These are phyloP conservation scores for Tephrocybe sp. DNA, from an alignment of 768 basidiomycete genomes.

Conservation along the genomic window DNA sequence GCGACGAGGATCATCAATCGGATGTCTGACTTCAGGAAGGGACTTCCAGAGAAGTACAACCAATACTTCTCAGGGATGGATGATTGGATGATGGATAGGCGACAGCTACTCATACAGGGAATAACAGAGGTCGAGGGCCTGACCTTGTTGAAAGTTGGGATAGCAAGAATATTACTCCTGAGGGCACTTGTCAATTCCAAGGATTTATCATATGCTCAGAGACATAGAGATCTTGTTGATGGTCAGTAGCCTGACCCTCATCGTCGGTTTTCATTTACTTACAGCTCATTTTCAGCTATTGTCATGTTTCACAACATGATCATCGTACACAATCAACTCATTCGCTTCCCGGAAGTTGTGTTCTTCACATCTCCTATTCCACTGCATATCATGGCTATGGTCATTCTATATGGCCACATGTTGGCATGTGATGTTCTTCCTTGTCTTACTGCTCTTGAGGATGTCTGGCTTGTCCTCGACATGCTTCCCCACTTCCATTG, in stretches of 20 bases:
- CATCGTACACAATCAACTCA: slow-evolving; percentile 80
- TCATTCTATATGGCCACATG: slow-evolving; percentile 86
- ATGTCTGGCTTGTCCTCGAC: slow-evolving; percentile 84
- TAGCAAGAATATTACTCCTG: slow-evolving; percentile 74
- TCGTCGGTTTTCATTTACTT: background rate
- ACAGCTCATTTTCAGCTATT: slow-evolving; percentile 61
- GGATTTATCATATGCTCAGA: slow-evolving; percentile 62
- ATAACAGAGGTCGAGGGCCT: slow-evolving; percentile 82
- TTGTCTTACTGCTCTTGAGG: slow-evolving; percentile 68
- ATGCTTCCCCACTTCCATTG: slow-evolving; percentile 89
- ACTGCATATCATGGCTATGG: slow-evolving; percentile 88
- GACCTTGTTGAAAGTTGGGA: slow-evolving; percentile 81
- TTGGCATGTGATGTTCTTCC: slow-evolving; percentile 70
- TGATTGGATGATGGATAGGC: slow-evolving; percentile 70
- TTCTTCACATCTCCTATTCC: slow-evolving; percentile 91
- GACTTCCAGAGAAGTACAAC: slow-evolving; percentile 71
- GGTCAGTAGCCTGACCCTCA: slow-evolving; percentile 44
- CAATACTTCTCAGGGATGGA: slow-evolving; percentile 77
- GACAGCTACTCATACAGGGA: slow-evolving; percentile 63
- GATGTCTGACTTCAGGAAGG: slow-evolving; percentile 67
- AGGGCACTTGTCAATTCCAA: slow-evolving; percentile 79
- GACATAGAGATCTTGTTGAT: slow-evolving; percentile 74
- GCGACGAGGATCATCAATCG: slow-evolving; percentile 79
- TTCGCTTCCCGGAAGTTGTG: slow-evolving; percentile 81
- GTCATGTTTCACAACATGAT: slow-evolving; percentile 88